A percentile compares a stretch with the other conserved stretches of the same genome.
phyloP scores from a whole-genome alignment of 139 green algal species.

The Chlamydomonas sphaeroides region DNA sequence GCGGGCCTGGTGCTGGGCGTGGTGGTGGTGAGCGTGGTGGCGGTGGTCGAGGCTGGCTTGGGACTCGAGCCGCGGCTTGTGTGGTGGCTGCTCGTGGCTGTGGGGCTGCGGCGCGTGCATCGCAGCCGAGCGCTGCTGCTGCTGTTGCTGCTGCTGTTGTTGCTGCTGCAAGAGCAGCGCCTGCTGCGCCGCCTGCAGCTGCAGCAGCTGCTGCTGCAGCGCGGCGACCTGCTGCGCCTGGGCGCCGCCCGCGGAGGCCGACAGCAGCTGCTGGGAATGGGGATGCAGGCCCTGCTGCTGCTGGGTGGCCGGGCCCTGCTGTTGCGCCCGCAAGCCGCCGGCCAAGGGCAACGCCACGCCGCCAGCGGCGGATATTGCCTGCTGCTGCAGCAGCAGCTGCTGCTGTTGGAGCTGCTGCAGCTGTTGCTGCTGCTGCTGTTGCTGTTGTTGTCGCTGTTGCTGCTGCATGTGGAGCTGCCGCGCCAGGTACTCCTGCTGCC shows the following conservation, averaged over 20 bases:
- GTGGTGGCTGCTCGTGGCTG: background rate
- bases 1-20: too few relatives aligned
- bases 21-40: too few relatives aligned
- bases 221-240: background rate
- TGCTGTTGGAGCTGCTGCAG: background rate
- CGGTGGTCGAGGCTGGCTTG: background rate
- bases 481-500: background rate
- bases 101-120: background rate
- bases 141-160: background rate
- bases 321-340: too few relatives aligned
- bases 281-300: too few relatives aligned
- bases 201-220: background rate
- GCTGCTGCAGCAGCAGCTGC: background rate
- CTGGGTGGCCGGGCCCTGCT: too few relatives aligned
- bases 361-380: too few relatives aligned
- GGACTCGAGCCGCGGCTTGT: background rate
- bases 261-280: too few relatives aligned
- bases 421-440: background rate
- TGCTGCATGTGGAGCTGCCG: background rate
- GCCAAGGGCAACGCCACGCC: too few relatives aligned
- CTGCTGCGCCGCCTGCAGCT: background rate
- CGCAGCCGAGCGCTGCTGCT: constrained; percentile 1
- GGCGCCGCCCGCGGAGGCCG: too few relatives aligned
- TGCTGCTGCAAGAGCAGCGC: background rate
- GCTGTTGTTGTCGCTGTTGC: background rate